These are phyloP conservation scores for Plenodomus tracheiphilus DNA, from an alignment of 2,329 filamentous ascomycete species.

Conservation along the genomic window DNA sequence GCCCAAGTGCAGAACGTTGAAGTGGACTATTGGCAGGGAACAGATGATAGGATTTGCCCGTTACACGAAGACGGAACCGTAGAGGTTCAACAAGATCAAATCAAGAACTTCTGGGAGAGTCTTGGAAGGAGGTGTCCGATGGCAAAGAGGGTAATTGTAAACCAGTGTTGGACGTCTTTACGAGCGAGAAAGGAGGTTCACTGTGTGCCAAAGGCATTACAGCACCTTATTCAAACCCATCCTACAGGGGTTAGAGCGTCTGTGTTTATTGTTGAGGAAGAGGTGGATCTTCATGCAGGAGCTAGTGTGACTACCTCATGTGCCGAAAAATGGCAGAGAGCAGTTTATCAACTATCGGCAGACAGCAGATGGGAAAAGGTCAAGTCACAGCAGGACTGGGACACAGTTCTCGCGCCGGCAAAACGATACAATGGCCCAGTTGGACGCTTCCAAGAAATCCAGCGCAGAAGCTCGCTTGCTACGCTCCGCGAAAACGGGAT, in stretches of 20 bases:
- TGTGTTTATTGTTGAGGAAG: background rate
- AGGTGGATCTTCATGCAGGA: background rate
- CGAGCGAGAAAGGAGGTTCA: background rate
- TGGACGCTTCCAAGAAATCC: background rate
- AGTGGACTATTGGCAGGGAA: slow-evolving; percentile 6
- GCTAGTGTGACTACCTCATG: too few species aligned
- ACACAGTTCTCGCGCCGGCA: background rate
- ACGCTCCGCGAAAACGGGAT: slow-evolving; percentile 8
- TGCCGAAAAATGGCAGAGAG: background rate
- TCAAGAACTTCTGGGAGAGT: slow-evolving; percentile 10
- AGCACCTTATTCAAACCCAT: slow-evolving; percentile 1
- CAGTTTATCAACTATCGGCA: background rate
- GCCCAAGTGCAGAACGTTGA: slow-evolving; percentile 16
- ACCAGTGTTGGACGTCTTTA: slow-evolving; percentile 3
- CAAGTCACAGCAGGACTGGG: background rate
- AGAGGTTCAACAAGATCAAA: slow-evolving; percentile 3
- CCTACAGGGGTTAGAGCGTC: slow-evolving; percentile 3
- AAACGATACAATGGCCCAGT: background rate
- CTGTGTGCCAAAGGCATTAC: background rate
- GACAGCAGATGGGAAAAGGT: background rate
- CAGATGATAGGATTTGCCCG: background rate
- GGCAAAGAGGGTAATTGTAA: slow-evolving; percentile 14
- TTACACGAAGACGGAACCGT: background rate
- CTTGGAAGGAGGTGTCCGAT: slow-evolving; percentile 11
- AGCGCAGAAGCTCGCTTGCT: background rate